Evolutionary conservation across 2,329 filamentous ascomycete species (phyloP).

Genomic region (Hypoxylon sp.): DNA sequence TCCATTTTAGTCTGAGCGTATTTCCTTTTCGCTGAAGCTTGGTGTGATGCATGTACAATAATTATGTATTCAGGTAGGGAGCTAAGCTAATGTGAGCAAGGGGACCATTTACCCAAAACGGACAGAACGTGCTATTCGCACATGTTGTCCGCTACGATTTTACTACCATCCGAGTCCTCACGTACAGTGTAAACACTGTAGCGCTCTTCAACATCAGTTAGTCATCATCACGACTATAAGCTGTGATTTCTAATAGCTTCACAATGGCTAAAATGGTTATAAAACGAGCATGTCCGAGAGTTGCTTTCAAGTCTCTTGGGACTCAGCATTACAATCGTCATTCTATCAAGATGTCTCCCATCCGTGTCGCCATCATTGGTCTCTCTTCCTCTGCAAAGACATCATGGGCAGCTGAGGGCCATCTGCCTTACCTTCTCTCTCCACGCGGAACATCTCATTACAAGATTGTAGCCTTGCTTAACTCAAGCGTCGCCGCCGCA

Average conservation of each 20-base stretch:
- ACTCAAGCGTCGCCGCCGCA: slow-evolving; percentile 57
- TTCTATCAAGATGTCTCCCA: slow-evolving; percentile 54
- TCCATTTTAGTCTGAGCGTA: slow-evolving; percentile 8
- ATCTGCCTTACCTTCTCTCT: slow-evolving; percentile 67
- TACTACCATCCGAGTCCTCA: no score
- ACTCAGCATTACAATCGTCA: no score
- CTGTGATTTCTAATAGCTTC: slow-evolving; percentile 19
- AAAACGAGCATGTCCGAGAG: no score
- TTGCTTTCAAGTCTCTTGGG: neutral
- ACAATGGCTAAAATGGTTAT: neutral
- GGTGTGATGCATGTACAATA: no score
- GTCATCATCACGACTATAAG: neutral
- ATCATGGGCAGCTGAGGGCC: slow-evolving; percentile 63
- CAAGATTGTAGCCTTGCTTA: slow-evolving; percentile 61
- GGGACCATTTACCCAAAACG: slow-evolving; percentile 37
- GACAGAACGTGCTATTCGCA: slow-evolving; percentile 11
- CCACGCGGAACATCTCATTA: slow-evolving; percentile 54
- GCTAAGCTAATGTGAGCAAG: slow-evolving; percentile 10
- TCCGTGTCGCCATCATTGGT: slow-evolving; percentile 66
- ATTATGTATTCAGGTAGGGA: no score
- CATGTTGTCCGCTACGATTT: no score
- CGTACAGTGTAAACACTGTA: neutral
- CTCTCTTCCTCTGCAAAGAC: slow-evolving; percentile 61
- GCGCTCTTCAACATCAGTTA: slow-evolving; percentile 14
- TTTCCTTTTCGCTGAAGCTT: no score